Conservation (phyloP, 805 yeast species). For the Yarrowia phangngaensis region DNA sequence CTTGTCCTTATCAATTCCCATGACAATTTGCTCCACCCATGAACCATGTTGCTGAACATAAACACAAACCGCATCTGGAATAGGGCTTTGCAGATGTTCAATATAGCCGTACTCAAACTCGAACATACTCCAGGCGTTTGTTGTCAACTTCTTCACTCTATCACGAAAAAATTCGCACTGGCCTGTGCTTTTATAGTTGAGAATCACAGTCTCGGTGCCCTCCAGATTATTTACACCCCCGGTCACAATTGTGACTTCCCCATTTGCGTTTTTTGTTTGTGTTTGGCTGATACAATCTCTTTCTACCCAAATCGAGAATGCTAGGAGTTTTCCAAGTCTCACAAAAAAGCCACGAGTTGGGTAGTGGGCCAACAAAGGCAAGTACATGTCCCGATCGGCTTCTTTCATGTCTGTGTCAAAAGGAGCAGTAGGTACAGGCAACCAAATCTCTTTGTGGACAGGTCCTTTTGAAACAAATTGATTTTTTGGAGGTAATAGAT, state of each 20-base stretch:
- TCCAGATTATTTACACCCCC: neutral
- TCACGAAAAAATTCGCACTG: neutral
- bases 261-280: no score
- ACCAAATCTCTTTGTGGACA: neutral
- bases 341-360: neutral
- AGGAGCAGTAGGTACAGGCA: neutral
- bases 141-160: neutral
- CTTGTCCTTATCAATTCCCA: neutral
- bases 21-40: conserved; percentile 4
- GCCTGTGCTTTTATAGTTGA: neutral
- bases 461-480: neutral
- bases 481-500: no score
- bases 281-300: neutral
- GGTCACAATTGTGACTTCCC: no score
- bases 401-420: conserved; percentile 3
- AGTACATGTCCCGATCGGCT: conserved; percentile 3
- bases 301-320: neutral
- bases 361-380: conserved; percentile 9
- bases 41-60: neutral
- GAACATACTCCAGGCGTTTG: neutral
- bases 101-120: conserved; percentile 5
- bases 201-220: neutral
- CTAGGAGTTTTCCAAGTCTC: neutral
- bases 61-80: conserved; percentile 5
- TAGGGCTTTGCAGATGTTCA: no score